Percentiles rank a stretch among this genome's conserved stretches.
phyloP scores from a whole-genome alignment of 192 early-diverging fungal species.

The Chytriomyces sp. region DNA sequence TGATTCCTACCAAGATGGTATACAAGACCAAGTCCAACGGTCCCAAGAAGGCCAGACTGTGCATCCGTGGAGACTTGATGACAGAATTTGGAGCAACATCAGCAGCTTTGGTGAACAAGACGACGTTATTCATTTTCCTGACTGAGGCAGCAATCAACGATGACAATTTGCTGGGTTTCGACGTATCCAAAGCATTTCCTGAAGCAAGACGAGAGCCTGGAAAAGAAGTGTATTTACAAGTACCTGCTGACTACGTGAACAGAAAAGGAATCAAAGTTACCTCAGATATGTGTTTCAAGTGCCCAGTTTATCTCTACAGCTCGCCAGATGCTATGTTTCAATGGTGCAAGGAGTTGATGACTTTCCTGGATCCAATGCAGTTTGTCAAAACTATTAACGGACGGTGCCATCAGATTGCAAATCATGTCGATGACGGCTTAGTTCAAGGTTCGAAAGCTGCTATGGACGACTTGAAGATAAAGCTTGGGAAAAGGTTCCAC shows the following conservation, averaged over 20 bases:
- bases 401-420: too few species aligned
- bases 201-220: neutral
- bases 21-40: neutral
- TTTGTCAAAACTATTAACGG: too few species aligned
- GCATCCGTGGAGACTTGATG: neutral
- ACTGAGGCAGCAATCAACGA: too few species aligned
- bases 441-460: neutral
- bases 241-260: neutral
- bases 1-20: neutral
- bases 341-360: too few species aligned
- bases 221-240: neutral
- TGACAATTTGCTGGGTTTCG: too few species aligned
- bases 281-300: neutral
- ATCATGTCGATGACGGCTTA: neutral
- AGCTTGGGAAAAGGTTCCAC: neutral
- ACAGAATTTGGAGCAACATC: neutral
- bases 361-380: too few species aligned
- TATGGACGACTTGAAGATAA: neutral
- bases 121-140: too few species aligned
- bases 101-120: too few species aligned
- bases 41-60: neutral
- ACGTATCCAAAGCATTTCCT: too few species aligned
- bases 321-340: too few species aligned
- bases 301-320: too few species aligned
- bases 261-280: neutral